phyloP scores from a whole-genome alignment of 768 basidiomycete species.

The Tricholoma flavovirens region DNA sequence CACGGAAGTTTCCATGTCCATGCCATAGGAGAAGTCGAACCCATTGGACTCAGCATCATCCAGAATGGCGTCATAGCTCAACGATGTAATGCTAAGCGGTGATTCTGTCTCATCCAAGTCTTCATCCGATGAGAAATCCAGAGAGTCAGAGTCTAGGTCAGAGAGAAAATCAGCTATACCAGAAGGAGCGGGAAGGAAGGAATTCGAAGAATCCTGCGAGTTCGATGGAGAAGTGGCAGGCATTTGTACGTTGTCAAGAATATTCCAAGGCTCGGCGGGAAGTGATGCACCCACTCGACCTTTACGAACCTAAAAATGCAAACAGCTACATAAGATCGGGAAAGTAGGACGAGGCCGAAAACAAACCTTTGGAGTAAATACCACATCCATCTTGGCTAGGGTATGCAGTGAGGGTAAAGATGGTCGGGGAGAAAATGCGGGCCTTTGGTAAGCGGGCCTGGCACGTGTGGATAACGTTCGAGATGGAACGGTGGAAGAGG shows the following conservation, averaged over 20 bases:
- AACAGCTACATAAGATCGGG: background rate
- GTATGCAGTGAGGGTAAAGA: slow-evolving; percentile 47
- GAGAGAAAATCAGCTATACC: slow-evolving; percentile 11
- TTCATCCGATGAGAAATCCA: slow-evolving; percentile 16
- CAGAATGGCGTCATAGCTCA: background rate
- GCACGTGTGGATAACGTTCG: slow-evolving; percentile 16
- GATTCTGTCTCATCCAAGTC: slow-evolving; percentile 8
- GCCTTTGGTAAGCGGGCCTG: slow-evolving; percentile 39
- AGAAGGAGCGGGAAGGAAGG: slow-evolving; percentile 10
- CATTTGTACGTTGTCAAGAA: slow-evolving; percentile 18
- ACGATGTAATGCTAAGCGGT: background rate
- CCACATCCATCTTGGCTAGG: slow-evolving; percentile 44
- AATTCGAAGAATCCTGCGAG: slow-evolving; percentile 9
- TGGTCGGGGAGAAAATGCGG: slow-evolving; percentile 43
- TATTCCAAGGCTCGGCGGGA: slow-evolving; percentile 53
- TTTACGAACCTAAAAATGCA: slow-evolving; percentile 37
- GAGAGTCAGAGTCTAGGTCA: slow-evolving; percentile 14
- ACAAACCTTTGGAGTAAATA: slow-evolving; percentile 41
- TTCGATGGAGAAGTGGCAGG: slow-evolving; percentile 7
- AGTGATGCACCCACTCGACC: slow-evolving; percentile 47
- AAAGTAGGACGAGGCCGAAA: background rate
- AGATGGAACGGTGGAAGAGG: slow-evolving; percentile 13
- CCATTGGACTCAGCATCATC: background rate
- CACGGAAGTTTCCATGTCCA: slow-evolving; percentile 14
- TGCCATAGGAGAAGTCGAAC: slow-evolving; percentile 8